Conservation (phyloP, 768 basidiomycete species). For the Boletus huronensis region DNA sequence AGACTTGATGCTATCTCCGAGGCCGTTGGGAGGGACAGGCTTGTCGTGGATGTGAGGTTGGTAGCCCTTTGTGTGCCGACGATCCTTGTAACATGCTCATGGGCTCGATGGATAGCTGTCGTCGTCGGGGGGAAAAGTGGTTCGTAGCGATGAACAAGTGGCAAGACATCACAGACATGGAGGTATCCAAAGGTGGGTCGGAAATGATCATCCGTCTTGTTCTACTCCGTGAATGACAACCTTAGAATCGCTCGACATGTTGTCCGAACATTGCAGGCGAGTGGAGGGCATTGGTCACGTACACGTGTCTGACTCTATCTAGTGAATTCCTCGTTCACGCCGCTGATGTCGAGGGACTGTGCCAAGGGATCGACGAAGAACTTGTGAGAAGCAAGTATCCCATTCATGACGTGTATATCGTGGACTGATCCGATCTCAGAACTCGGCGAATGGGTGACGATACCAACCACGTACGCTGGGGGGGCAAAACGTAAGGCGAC, state of each 20-base stretch:
- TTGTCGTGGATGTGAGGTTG: constrained; percentile 95
- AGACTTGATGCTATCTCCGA: constrained; percentile 60
- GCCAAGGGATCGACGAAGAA: constrained; percentile 91
- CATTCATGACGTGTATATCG: not conserved
- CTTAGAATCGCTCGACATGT: constrained; percentile 72
- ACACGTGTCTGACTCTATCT: constrained; percentile 13
- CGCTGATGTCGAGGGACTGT: constrained; percentile 97
- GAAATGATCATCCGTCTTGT: not conserved
- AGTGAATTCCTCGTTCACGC: constrained; percentile 96
- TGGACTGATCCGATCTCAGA: constrained; percentile 42
- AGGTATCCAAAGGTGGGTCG: constrained; percentile 70
- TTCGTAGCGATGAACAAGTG: constrained; percentile 98
- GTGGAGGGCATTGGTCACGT: constrained; percentile 6
- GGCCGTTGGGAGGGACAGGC: constrained; percentile 72
- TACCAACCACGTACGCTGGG: constrained; percentile 96
- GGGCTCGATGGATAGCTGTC: constrained; percentile 56
- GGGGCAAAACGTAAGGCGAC: constrained; percentile 74
- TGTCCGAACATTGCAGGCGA: constrained; percentile 82
- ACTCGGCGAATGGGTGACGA: constrained; percentile 85
- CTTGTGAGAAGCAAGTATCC: constrained; percentile 67
- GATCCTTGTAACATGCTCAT: not conserved
- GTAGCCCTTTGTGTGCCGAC: constrained; percentile 7
- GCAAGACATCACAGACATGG: constrained; percentile 95
- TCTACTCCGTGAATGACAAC: not conserved
- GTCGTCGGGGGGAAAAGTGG: constrained; percentile 74